phyloP scores from a whole-genome alignment of 371 early-diverging fungal species.

The Thermomucor indicae-seudaticae region DNA sequence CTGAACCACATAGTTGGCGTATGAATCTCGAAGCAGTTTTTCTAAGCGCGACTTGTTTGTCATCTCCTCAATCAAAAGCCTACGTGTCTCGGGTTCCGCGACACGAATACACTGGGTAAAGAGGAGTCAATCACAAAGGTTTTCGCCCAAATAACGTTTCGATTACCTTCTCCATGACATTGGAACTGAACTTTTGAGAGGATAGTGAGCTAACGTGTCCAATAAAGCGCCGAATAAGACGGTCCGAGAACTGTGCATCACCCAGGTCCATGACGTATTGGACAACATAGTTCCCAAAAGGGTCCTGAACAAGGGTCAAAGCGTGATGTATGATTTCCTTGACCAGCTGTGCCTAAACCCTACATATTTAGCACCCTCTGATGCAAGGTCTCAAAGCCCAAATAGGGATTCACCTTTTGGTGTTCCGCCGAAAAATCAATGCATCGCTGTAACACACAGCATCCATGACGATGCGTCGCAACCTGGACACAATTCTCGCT shows the following conservation, averaged over 20 bases:
- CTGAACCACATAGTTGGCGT: conserved; percentile 92
- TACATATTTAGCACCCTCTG: background rate
- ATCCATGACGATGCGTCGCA: conserved; percentile 96
- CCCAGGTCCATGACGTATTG: conserved; percentile 92
- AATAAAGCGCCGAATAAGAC: conserved; percentile 73
- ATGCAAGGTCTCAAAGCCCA: background rate
- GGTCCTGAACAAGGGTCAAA: conserved; percentile 84
- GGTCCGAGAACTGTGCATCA: conserved; percentile 63
- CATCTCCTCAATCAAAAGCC: conserved; percentile 70
- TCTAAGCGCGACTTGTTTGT: conserved; percentile 64
- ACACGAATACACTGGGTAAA: conserved; percentile 71
- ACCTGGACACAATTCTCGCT: conserved; percentile 75
- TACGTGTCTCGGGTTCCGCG: conserved; percentile 67
- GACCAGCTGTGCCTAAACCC: conserved; percentile 60
- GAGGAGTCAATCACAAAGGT: background rate
- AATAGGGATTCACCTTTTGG: conserved; percentile 50
- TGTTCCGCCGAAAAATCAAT: conserved; percentile 78
- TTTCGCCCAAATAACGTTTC: background rate
- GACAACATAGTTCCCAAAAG: conserved; percentile 98
- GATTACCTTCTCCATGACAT: conserved; percentile 84
- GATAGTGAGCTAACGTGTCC: conserved; percentile 72
- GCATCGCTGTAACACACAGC: conserved; percentile 96
- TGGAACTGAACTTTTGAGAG: conserved; percentile 89
- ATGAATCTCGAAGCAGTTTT: conserved; percentile 78
- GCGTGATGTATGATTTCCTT: conserved; percentile 73